Conservation (phyloP, 2,329 filamentous ascomycete species). For the Penicillium corylophilum region DNA sequence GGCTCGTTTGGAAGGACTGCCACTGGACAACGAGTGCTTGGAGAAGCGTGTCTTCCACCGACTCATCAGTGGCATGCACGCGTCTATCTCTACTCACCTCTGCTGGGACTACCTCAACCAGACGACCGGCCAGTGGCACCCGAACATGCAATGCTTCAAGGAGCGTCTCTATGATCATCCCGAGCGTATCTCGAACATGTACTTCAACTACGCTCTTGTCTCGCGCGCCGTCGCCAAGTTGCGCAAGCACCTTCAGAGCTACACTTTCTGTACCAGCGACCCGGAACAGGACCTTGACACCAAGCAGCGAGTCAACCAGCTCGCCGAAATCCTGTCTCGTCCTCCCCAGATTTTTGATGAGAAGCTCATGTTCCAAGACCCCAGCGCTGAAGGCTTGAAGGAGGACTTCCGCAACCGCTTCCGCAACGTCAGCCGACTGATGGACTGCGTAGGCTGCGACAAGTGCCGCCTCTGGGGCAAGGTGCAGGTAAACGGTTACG, state of each 20-base stretch:
- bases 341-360: constrained; percentile 85
- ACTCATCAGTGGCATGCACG: constrained; percentile 95
- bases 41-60: constrained; percentile 99
- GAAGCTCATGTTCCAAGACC: constrained; percentile 83
- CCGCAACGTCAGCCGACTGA: constrained; percentile 91
- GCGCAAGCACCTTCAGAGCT: constrained; percentile 73
- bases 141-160: constrained; percentile 87
- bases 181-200: constrained; percentile 92
- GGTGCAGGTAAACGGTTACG: constrained; percentile 90
- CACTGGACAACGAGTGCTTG: constrained; percentile 85
- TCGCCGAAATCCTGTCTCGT: constrained; percentile 69
- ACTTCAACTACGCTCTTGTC: constrained; percentile 98
- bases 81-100: constrained; percentile 92
- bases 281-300: constrained; percentile 73
- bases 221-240: constrained; percentile 89
- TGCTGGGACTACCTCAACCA: constrained; percentile 97
- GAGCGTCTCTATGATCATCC: constrained; percentile 78
- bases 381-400: constrained; percentile 69
- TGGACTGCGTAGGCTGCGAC: constrained; percentile 98
- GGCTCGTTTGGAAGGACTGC: constrained; percentile 57
- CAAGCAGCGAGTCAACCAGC: constrained; percentile 74
- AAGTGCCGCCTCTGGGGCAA: constrained; percentile 99
- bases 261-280: constrained; percentile 92
- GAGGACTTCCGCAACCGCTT: constrained; percentile 98
- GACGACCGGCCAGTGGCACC: constrained; percentile 87